phyloP scores from a whole-genome alignment of 805 yeast species.

The Tanozyma kutaoensis region DNA sequence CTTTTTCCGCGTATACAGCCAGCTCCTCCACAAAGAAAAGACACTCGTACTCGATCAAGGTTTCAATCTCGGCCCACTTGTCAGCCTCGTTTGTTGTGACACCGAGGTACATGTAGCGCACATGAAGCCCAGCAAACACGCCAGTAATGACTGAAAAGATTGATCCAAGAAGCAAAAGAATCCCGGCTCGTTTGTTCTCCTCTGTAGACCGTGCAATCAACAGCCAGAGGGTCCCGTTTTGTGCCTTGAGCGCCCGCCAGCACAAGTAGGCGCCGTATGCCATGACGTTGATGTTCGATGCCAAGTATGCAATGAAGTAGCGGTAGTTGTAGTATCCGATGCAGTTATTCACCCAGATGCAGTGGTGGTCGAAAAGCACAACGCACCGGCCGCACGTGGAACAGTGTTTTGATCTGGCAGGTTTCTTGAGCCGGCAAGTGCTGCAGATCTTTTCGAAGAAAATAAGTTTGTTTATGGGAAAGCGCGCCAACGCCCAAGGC shows the following conservation, averaged over 20 bases:
- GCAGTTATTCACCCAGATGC: constrained; percentile 61
- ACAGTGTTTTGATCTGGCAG: constrained; percentile 57
- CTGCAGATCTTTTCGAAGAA: constrained; percentile 35
- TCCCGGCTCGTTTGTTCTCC: constrained; percentile 25
- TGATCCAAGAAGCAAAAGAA: constrained; percentile 30
- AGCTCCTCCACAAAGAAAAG: constrained; percentile 4
- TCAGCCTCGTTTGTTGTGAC: constrained; percentile 64
- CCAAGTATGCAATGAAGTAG: constrained; percentile 45
- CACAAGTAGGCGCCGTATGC: constrained; percentile 28
- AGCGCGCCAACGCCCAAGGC: constrained; percentile 5
- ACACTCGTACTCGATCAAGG: constrained; percentile 5
- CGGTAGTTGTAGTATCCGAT: constrained; percentile 54
- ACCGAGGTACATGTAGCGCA: constrained; percentile 43
- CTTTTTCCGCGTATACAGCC: not conserved
- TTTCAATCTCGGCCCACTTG: constrained; percentile 56
- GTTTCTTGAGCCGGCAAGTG: constrained; percentile 35
- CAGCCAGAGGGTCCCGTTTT: constrained; percentile 8
- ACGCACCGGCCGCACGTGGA: constrained; percentile 43
- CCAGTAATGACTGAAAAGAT: constrained; percentile 28
- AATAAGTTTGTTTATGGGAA: constrained; percentile 35
- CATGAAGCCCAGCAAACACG: constrained; percentile 11
- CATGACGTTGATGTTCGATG: constrained; percentile 30
- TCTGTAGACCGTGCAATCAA: constrained; percentile 13
- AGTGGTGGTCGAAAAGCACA: constrained; percentile 43
- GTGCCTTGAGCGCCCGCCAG: constrained; percentile 8